These are phyloP conservation scores for Colletotrichum liriopes DNA, from an alignment of 2,329 filamentous ascomycete genomes.

Conservation along the genomic window DNA sequence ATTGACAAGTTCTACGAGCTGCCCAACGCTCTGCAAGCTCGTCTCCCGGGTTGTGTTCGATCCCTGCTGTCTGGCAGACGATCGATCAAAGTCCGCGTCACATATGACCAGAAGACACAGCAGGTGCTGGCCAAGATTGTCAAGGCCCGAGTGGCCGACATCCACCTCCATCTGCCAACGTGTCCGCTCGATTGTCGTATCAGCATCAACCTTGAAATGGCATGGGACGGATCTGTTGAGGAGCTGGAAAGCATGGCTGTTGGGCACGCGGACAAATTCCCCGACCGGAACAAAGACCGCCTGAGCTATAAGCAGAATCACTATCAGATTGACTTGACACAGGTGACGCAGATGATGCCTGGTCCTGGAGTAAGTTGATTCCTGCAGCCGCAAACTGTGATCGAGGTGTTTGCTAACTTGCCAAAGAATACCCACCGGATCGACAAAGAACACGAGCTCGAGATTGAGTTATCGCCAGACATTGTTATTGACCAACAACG, in stretches of 20 bases:
- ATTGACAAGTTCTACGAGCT: conserved; percentile 88
- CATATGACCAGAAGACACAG: conserved; percentile 80
- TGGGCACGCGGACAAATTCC: conserved; percentile 56
- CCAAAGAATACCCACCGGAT: conserved; percentile 57
- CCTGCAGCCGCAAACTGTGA: background rate
- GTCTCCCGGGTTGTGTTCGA: conserved; percentile 76
- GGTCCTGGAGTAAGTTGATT: conserved; percentile 56
- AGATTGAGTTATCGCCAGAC: conserved; percentile 80
- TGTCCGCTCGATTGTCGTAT: conserved; percentile 91
- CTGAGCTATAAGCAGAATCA: conserved; percentile 90
- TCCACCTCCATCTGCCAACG: conserved; percentile 87
- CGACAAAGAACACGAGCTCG: conserved; percentile 84
- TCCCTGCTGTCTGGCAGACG: conserved; percentile 72
- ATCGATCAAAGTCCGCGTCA: conserved; percentile 78
- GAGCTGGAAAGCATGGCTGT: conserved; percentile 63
- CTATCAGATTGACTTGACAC: conserved; percentile 94
- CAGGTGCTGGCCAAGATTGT: conserved; percentile 86
- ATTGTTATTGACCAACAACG: conserved; percentile 78
- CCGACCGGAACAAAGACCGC: conserved; percentile 87
- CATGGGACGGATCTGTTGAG: conserved; percentile 79
- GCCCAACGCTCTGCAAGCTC: conserved; percentile 69
- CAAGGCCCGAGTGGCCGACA: conserved; percentile 88
- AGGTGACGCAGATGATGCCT: conserved; percentile 75
- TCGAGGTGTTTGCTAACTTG: conserved; percentile 37
- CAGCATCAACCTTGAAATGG: conserved; percentile 95